Conservation (phyloP, 2,329 filamentous ascomycete genomes). For the Fusarium devonianum region DNA sequence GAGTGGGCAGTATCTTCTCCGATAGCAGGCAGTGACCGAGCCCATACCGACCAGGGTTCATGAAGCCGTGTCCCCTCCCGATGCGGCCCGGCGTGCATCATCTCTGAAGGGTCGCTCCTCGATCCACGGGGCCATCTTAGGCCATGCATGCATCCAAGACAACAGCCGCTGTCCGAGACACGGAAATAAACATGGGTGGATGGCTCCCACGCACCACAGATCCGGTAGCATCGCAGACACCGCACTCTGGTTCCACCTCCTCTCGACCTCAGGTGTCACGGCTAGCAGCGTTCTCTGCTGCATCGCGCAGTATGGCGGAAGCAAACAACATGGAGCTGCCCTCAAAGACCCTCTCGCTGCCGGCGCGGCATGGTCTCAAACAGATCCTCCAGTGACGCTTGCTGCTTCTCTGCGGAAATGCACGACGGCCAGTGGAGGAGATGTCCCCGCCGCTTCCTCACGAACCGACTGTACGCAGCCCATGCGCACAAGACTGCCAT, state of each 20-base stretch:
- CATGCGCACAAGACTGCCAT: slow-evolving; percentile 53
- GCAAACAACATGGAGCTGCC: too few relatives aligned
- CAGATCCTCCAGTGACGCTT: slow-evolving; percentile 33
- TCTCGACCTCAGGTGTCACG: slow-evolving; percentile 38
- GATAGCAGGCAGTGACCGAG: not conserved
- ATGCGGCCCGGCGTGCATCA: slow-evolving; percentile 28
- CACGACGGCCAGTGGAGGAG: slow-evolving; percentile 44
- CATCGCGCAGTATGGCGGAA: too few relatives aligned
- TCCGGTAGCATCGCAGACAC: slow-evolving; percentile 33
- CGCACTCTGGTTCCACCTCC: slow-evolving; percentile 34
- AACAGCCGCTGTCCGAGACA: slow-evolving; percentile 36
- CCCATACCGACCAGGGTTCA: slow-evolving; percentile 1
- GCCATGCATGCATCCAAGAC: slow-evolving; percentile 33
- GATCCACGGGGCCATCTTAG: slow-evolving; percentile 35
- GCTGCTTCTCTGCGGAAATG: slow-evolving; percentile 39
- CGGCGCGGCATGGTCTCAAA: slow-evolving; percentile 29
- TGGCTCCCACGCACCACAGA: slow-evolving; percentile 34
- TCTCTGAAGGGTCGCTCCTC: slow-evolving; percentile 28
- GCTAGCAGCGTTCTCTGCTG: too few relatives aligned
- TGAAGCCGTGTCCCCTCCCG: slow-evolving; percentile 19
- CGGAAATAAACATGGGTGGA: slow-evolving; percentile 36
- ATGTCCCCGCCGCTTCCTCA: slow-evolving; percentile 44
- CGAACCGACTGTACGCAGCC: slow-evolving; percentile 43
- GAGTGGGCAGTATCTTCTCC: slow-evolving; percentile 8
- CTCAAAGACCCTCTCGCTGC: slow-evolving; percentile 33